Conservation (phyloP, 2,329 filamentous ascomycete genomes). For the Zasmidium citrigriseum region DNA sequence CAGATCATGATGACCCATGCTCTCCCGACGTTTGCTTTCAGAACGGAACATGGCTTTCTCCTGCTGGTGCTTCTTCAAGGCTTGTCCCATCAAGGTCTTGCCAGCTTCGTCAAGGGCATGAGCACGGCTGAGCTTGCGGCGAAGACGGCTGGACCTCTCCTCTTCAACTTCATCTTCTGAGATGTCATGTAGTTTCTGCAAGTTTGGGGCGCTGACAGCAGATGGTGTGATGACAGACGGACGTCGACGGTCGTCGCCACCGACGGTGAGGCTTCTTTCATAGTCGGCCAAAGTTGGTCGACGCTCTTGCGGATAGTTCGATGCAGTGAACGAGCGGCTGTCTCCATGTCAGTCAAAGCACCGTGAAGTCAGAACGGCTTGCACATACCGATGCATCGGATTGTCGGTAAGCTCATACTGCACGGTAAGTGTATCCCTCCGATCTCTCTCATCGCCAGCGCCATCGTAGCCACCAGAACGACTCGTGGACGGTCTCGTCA, state of each 20-base stretch:
- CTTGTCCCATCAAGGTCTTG: constrained; percentile 32
- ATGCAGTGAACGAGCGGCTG: neutral
- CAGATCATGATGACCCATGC: neutral
- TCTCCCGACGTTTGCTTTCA: constrained; percentile 29
- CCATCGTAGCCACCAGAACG: constrained; percentile 1
- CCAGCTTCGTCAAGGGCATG: constrained; percentile 10
- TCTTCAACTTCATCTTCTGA: constrained; percentile 22
- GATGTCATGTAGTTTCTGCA: constrained; percentile 22
- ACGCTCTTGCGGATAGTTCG: constrained; percentile 11
- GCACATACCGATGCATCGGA: constrained; percentile 2
- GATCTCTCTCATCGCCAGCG: constrained; percentile 3
- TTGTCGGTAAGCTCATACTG: constrained; percentile 13
- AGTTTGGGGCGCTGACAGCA: constrained; percentile 8
- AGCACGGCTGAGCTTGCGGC: constrained; percentile 23
- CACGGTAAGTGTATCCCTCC: constrained; percentile 5
- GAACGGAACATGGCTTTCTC: constrained; percentile 38
- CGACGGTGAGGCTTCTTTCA: constrained; percentile 29
- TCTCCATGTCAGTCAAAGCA: neutral
- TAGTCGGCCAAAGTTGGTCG: constrained; percentile 30
- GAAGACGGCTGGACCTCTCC: constrained; percentile 1
- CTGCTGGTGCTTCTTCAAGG: constrained; percentile 33
- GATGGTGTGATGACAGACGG: constrained; percentile 21
- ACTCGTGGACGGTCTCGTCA: neutral
- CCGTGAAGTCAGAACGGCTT: neutral
- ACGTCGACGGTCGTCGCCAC: constrained; percentile 31